Evolutionary conservation across 2,329 filamentous ascomycete genomes (phyloP), one percentile per base, ranked within the genome.

Genomic region (Parascedosporium putredinis): DNA sequence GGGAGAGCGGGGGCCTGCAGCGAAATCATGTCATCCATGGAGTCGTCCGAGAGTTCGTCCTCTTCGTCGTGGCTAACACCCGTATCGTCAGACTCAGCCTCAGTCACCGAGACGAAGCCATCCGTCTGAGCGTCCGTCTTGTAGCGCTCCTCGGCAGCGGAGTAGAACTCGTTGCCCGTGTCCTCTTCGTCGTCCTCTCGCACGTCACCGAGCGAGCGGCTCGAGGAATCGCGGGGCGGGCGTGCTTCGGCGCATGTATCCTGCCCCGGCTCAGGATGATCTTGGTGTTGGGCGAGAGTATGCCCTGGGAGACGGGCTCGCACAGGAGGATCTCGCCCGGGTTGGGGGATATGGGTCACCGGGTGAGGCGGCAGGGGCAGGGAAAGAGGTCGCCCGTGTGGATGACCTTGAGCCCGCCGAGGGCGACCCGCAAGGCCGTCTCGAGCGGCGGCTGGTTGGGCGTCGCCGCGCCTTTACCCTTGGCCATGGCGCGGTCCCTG

Each of bases 11-110:
- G 91, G 1, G 85, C 83, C 55, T 85, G 83, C 27, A 97, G 74
- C 3, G 89, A 94, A 48, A 97, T 95, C 76, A 95, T 87, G 53
- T 95, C 89, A 55, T 96, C 90, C 71, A 88, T 78, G 0, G 88
- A 93, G 61, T 95, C 91, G 63, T 95, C 90, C 0, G 91, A 95
- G 14, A 91, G 72, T 6, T 75, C 72, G 57, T 91, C 87, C 2
- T 76, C 91, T 25, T 87, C 70, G 2, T 76, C 83, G n/a, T 84
- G 82, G 50, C 86, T 81, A 4, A 69, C 68, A 9, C 75, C 79
- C 2, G 81, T 83, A 7, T 77, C 63, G 53, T 86, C 81, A 3
- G 81, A 73, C 51, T 79, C 75, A 1, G 79, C 80, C 58, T 86
- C 84, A 2, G 78, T 79, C 6, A 70, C 68, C 1, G 73, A 72